Evolutionary conservation across 805 yeast genomes (phyloP).

Genomic region (Nakazawaea wyomingensis): DNA sequence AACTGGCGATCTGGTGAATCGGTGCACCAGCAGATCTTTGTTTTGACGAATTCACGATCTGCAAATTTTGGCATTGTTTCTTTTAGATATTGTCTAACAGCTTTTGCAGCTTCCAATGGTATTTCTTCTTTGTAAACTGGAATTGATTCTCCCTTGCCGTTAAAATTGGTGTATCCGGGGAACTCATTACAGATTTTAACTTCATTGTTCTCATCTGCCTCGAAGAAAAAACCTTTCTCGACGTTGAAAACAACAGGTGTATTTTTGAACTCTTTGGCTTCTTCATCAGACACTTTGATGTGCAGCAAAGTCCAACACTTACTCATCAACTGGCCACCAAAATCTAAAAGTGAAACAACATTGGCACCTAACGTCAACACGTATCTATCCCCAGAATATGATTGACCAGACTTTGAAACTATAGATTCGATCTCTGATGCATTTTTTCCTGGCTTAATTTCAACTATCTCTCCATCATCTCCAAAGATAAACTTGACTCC

Average conservation of each 20-base stretch:
- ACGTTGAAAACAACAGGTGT: constrained; percentile 18
- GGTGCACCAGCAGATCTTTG: constrained; percentile 24
- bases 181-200: constrained; percentile 22
- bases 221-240: constrained; percentile 21
- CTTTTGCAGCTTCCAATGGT: constrained; percentile 11
- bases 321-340: constrained; percentile 16
- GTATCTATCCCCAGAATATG: constrained; percentile 12
- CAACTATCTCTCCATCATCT: constrained; percentile 11
- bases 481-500: constrained; percentile 26
- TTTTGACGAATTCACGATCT: constrained; percentile 17
- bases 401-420: constrained; percentile 6
- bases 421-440: background rate
- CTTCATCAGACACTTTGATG: constrained; percentile 17
- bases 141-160: constrained; percentile 9
- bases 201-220: constrained; percentile 17
- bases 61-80: constrained; percentile 19
- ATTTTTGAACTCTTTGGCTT: constrained; percentile 15
- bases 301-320: constrained; percentile 21
- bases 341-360: constrained; percentile 21
- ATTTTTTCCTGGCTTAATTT: constrained; percentile 1
- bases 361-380: constrained; percentile 29
- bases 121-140: constrained; percentile 11
- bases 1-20: constrained; percentile 23
- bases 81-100: constrained; percentile 13
- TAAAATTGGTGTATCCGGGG: constrained; percentile 20